phyloP scores from a whole-genome alignment of 2,329 filamentous ascomycete genomes.

The Beauveria australis region DNA sequence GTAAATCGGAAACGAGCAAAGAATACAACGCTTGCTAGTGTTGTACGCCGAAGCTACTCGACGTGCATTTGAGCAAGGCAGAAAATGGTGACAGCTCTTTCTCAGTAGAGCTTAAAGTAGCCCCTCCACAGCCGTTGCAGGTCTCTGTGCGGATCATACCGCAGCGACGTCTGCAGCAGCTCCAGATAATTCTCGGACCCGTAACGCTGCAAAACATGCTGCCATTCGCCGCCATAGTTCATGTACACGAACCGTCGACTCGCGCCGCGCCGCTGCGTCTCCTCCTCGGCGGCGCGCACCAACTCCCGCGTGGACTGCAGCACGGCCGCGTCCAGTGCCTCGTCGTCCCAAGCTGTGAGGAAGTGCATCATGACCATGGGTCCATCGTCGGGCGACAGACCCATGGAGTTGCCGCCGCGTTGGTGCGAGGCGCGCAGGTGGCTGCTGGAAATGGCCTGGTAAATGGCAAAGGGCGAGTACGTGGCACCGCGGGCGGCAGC shows the following conservation, averaged over 20 bases:
- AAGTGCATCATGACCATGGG: conserved; percentile 26
- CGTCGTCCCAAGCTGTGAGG: conserved; percentile 17
- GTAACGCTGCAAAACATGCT: conserved; percentile 31
- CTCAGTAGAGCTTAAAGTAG: neutral
- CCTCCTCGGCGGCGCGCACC: conserved; percentile 20
- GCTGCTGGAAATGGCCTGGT: conserved; percentile 32
- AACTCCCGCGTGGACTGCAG: conserved; percentile 15
- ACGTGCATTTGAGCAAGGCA: too few species aligned
- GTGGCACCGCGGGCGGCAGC: conserved; percentile 11
- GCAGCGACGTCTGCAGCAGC: conserved; percentile 12
- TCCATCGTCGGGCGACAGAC: conserved; percentile 26
- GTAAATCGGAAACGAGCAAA: too few species aligned
- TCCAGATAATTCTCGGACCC: conserved; percentile 24
- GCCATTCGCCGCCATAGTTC: conserved; percentile 26
- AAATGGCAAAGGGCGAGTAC: conserved; percentile 19
- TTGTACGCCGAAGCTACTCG: too few species aligned
- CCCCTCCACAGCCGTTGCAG: neutral
- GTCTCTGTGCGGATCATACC: neutral
- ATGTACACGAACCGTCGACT: conserved; percentile 27
- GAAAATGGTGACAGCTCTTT: neutral
- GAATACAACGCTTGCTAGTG: too few species aligned
- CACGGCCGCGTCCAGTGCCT: conserved; percentile 23
- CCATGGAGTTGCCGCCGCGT: conserved; percentile 34
- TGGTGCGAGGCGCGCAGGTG: conserved; percentile 23
- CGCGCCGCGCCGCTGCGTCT: conserved; percentile 15